Evolutionary conservation across 202 grass and related monocot species (phyloP).

Genomic region (Setaria italica): DNA sequence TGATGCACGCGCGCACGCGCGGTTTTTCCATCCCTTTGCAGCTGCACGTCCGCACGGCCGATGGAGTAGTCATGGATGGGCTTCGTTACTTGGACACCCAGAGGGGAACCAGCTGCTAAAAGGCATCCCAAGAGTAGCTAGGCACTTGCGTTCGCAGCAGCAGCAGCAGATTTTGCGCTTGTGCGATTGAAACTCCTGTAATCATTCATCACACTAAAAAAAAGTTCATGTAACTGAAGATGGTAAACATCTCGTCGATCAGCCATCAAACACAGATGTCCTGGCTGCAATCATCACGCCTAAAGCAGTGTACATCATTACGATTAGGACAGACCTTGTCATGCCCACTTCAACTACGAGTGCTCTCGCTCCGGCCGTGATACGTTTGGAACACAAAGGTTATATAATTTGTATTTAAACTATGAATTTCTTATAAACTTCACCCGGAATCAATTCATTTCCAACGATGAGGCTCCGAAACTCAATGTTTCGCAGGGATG

Average conservation of each 20-base stretch:
- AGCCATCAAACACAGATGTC: conserved; percentile 6
- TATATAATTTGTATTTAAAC: neutral
- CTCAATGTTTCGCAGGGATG: neutral
- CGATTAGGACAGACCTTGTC: neutral
- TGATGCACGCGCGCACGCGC: neutral
- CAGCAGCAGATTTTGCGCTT: conserved; percentile 15
- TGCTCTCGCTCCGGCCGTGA: neutral
- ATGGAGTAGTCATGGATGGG: neutral
- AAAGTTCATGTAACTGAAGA: neutral
- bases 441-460: neutral
- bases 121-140: neutral
- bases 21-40: neutral
- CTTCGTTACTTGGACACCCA: conserved; percentile 27
- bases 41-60: neutral
- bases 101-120: conserved; percentile 20
- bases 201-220: neutral
- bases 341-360: neutral
- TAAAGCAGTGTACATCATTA: conserved; percentile 1
- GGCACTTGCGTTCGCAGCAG: neutral
- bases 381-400: neutral
- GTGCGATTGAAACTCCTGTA: neutral
- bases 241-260: neutral
- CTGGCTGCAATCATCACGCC: conserved; percentile 4
- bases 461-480: neutral
- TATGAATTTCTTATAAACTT: neutral